Conservation (phyloP, 345 rosid genomes). For the Geranium rotundifolium region DNA sequence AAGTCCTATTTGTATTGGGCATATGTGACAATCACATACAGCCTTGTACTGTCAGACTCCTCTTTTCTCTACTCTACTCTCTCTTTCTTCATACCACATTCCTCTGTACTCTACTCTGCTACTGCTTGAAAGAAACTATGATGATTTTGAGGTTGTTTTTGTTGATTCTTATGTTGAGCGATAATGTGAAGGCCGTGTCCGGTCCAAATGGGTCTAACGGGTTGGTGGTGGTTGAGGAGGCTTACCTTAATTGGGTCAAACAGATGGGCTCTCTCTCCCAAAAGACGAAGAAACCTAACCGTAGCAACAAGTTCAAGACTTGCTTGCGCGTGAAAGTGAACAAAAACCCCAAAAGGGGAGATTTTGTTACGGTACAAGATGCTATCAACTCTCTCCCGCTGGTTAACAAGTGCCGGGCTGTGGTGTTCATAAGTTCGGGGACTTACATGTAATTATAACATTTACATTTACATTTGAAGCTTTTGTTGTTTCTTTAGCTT, state of each 20-base stretch:
- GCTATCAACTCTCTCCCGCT: slow-evolving; percentile 26
- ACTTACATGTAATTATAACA: slow-evolving; percentile 18
- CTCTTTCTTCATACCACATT: not conserved
- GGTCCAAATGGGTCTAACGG: slow-evolving; percentile 10
- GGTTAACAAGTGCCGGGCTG: slow-evolving; percentile 28
- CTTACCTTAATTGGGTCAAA: slow-evolving; percentile 21
- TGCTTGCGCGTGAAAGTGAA: slow-evolving; percentile 22
- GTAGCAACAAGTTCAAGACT: slow-evolving; percentile 18
- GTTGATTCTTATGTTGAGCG: slow-evolving; percentile 16
- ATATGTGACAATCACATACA: too few relatives aligned
- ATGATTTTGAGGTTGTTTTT: slow-evolving; percentile 20
- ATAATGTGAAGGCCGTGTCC: slow-evolving; percentile 8
- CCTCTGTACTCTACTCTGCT: not conserved
- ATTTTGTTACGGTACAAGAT: slow-evolving; percentile 17
- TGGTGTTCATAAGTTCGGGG: slow-evolving; percentile 24
- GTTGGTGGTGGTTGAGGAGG: slow-evolving; percentile 15
- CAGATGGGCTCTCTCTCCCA: slow-evolving; percentile 9
- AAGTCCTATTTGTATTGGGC: too few relatives aligned
- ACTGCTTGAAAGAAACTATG: not conserved
- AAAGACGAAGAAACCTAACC: slow-evolving; percentile 17
- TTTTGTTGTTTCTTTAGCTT: not conserved
- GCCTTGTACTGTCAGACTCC: too few relatives aligned
- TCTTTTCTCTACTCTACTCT: not conserved
- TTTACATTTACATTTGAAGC: not conserved
- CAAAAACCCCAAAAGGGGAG: slow-evolving; percentile 11